These are phyloP conservation scores for Aspergillus pseudotamarii DNA, from an alignment of 2,329 filamentous ascomycete species.

Conservation along the genomic window DNA sequence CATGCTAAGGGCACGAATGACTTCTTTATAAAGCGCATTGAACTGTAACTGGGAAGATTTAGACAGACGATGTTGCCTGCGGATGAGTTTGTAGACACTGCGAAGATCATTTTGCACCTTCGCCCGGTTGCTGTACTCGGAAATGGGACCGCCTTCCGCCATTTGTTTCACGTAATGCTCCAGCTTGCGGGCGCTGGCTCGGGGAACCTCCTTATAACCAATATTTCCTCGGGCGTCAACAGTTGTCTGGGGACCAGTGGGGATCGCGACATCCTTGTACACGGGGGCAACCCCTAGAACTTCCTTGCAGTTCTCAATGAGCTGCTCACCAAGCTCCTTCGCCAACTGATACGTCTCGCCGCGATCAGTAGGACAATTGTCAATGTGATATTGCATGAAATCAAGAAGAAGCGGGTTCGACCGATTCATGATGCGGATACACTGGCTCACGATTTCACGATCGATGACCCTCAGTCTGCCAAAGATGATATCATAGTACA, in stretches of 20 bases:
- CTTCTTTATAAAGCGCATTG: constrained; percentile 90
- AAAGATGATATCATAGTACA: constrained; percentile 99
- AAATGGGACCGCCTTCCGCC: constrained; percentile 97
- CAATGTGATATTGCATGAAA: constrained; percentile 99
- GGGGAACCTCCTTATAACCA: constrained; percentile 84
- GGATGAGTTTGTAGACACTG: constrained; percentile 97
- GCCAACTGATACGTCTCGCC: constrained; percentile 98
- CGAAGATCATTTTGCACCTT: constrained; percentile 97
- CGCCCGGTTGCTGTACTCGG: constrained; percentile 95
- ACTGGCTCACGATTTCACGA: constrained; percentile 96
- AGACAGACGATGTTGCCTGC: constrained; percentile 95
- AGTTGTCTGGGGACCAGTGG: constrained; percentile 89
- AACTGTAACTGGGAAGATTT: constrained; percentile 97
- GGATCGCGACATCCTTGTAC: constrained; percentile 93
- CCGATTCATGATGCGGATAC: constrained; percentile 98
- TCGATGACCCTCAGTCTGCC: constrained; percentile 90
- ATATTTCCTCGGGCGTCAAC: constrained; percentile 91
- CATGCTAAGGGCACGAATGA: constrained; percentile 93
- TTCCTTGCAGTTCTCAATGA: constrained; percentile 97
- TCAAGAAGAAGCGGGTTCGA: constrained; percentile 94
- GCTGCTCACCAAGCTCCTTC: constrained; percentile 86
- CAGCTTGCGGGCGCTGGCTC: constrained; percentile 88
- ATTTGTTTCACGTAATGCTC: constrained; percentile 99
- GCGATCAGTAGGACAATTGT: constrained; percentile 94
- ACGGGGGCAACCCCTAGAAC: constrained; percentile 80